Base-by-base conservation (phyloP, 371 early-diverging fungal genomes). In the Zancudomyces culisetae region DNA sequence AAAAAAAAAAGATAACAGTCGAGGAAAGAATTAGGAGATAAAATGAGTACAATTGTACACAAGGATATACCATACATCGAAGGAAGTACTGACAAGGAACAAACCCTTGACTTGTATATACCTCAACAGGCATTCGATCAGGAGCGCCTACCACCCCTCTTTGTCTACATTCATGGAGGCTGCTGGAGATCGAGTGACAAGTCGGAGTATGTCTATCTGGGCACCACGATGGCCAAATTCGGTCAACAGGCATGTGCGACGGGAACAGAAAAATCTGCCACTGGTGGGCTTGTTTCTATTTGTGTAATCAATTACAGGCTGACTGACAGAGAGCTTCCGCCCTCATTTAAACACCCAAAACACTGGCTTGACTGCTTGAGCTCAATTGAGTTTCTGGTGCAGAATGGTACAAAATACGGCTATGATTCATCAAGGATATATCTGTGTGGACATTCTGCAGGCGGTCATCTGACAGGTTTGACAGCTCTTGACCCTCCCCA, bases 371-470 rank as follows among this genome's bases (percentile, higher is more conserved):
- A 52, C 41, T 12, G 13, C 19, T 13, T 52, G 15, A 43, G 41
- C 4, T 24, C 53, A 3, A 52, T 52, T 27, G 53, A 52, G 20
- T 52, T 27, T 52, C 22, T 52, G 47, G 2, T 22, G 15, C 6
- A 2, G 13, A 42, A 42, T 42, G 18, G 15, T 8, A 12, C 42
- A 23, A 42, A 24, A 20, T 52, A 45, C 24, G 42, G 42, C 3
- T 52, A 42, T 41, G 53, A 52, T 42, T 2, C 18, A 10, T 19
- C 29, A 24, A 52, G 42, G 8, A 46, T 43, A 27, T 42, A 52
- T 42, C 42, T 52, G 20, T 20, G 20, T 42, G 53, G 53, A 15
- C 53, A 52, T 52, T 52, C 53, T 39, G 53, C 53, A 41, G 53
- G 53, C 2, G 53, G 28, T 3, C 53, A 52, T 26, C 42, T 52